Base-by-base conservation (phyloP, 331 rosid genomes). In the Rosa hybrid region DNA sequence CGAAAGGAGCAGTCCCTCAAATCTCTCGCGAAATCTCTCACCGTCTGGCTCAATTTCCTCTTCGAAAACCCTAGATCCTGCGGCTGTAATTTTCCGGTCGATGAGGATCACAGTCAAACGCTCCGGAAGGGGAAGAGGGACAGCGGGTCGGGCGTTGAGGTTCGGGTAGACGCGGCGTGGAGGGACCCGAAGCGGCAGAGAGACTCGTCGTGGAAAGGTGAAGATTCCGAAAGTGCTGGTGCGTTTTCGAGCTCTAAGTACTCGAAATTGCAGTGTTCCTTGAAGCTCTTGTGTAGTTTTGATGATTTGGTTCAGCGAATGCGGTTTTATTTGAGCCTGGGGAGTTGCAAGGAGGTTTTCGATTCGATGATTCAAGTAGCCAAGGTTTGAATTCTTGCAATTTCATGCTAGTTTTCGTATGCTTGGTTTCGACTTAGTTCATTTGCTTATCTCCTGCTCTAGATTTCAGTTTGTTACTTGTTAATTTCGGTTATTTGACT, bases 1-100 rank as follows among this genome's bases (percentile, higher is more conserved):
- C 82, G 85, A 73, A 92, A 90, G 73, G 90, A 92, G 13, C 87
- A 87, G 60, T 89, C 96, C 1, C 92, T 95, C 27, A 92, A 85
- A 50, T 91, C 98, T 27, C 84, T 95, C 5, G 89, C 97, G 38
- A 91, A 95, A 80, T 92, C 98, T 2, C 81, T 95, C 78, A 86
- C 93, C 16, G 92, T 95, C 46, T 95, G 98, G 98, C 97, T 95
- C 39, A 95, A 95, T 80, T 95, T 95, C 83, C 82, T 94, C 77
- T 88, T 94, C 68, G 86, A 92, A 67, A 90, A 84, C 34, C 98
- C 98, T 2, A 79, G 82, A 12, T 88, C 87, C 0, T 94, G 98
- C 76, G 97, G 97, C 59, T 92, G 97, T 71, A 78, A 84, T 44
- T 44, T 84, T 51, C 78, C 92, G 0, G 18, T 82, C 12, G 83